Percentiles rank a stretch among this genome's conserved stretches.
Conservation (phyloP, 208 protist genomes). For the Wallacemonas collosoma region DNA sequence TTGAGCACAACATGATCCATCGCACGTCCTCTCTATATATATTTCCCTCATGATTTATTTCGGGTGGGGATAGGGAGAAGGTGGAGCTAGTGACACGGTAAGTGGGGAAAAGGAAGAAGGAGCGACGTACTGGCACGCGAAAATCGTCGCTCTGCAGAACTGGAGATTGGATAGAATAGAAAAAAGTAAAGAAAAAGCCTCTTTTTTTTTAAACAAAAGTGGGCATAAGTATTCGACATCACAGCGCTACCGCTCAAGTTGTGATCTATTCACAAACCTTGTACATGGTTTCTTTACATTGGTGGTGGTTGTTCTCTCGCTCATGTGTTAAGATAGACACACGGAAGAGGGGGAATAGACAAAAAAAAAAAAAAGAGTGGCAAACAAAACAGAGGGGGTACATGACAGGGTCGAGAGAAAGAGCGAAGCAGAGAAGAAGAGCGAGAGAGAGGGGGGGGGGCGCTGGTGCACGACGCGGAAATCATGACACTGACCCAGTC, state of each 20-base stretch:
- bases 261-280: background rate
- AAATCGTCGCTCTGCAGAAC: background rate
- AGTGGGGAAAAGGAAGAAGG: constrained; percentile 8
- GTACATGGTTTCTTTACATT: background rate
- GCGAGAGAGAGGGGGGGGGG: background rate
- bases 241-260: no score
- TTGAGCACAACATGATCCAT: no score
- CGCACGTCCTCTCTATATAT: background rate
- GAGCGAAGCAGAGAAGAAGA: constrained; percentile 7
- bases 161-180: constrained; percentile 13
- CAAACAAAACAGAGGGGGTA: constrained; percentile 7
- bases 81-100: background rate
- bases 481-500: background rate
- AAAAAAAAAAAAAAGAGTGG: constrained; percentile 7
- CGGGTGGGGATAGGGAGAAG: no score
- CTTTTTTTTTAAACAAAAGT: no score
- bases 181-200: constrained; percentile 13
- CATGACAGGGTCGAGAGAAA: background rate
- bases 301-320: no score
- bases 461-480: background rate
- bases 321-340: background rate
- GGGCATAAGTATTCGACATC: no score
- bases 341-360: constrained; percentile 16
- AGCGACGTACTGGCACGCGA: constrained; percentile 6
- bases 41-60: background rate